A percentile compares a stretch with the other conserved stretches of the same genome.
Conservation (phyloP, 148 eudicot species). For the Fagopyrum tataricum region DNA sequence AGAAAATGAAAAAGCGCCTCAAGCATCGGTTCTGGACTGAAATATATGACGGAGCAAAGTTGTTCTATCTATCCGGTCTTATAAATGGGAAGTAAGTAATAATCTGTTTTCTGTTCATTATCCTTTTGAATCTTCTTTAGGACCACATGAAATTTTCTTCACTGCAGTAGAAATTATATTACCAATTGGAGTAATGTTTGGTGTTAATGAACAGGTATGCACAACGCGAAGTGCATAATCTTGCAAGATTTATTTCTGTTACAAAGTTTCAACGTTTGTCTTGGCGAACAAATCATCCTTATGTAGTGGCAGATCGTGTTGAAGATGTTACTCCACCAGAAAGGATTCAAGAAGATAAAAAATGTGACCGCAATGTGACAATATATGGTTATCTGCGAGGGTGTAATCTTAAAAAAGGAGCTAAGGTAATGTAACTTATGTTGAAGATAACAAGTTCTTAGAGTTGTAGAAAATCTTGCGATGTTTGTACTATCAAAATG, state of each 20-base stretch:
- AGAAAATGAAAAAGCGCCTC: conserved; percentile 82
- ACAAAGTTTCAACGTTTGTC: conserved; percentile 81
- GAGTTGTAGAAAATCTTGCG: no score
- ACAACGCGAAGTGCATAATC: conserved; percentile 85
- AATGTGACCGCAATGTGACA: conserved; percentile 84
- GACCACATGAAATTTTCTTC: not conserved
- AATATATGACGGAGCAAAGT: conserved; percentile 76
- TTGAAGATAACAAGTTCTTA: not conserved
- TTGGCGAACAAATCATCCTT: conserved; percentile 83
- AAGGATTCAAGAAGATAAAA: conserved; percentile 43
- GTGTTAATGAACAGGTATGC: conserved; percentile 47
- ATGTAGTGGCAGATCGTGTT: conserved; percentile 83
- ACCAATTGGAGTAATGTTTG: not conserved
- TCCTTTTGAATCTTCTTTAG: not conserved
- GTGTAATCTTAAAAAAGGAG: conserved; percentile 85
- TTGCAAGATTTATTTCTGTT: conserved; percentile 90
- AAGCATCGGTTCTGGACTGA: conserved; percentile 98
- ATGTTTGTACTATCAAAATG: not conserved
- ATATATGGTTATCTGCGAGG: conserved; percentile 93
- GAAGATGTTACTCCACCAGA: conserved; percentile 95
- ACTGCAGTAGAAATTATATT: not conserved
- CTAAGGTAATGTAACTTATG: conserved; percentile 49
- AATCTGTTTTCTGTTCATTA: not conserved
- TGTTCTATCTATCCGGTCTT: conserved; percentile 92
- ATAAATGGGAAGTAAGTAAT: conserved; percentile 81